Evolutionary conservation across 805 yeast species (phyloP).

Genomic region (Pichia membranifaciens): DNA sequence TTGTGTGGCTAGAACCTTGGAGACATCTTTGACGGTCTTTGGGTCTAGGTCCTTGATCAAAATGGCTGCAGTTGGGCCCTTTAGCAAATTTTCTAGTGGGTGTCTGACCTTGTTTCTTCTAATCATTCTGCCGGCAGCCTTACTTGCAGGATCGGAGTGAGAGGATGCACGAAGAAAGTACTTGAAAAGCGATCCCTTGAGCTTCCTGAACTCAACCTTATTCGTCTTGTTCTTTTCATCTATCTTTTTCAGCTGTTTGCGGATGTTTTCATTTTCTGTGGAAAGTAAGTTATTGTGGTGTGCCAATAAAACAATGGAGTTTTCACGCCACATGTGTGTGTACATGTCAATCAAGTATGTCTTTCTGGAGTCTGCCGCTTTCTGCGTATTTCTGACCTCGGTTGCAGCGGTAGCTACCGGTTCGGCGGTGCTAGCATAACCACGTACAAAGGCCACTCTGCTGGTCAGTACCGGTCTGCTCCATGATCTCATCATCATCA

Average conservation of each 20-base stretch:
- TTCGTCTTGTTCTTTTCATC: conserved; percentile 42
- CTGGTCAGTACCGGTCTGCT: not conserved
- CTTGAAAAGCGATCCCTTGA: conserved; percentile 64
- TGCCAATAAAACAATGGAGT: conserved; percentile 66
- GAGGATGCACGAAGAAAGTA: conserved; percentile 69
- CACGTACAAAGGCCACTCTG: not conserved
- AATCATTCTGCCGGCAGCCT: conserved; percentile 36
- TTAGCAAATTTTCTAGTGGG: conserved; percentile 63
- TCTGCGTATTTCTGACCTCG: conserved; percentile 35
- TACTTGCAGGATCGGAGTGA: conserved; percentile 68
- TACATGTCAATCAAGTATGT: conserved; percentile 81
- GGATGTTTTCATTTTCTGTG: conserved; percentile 56
- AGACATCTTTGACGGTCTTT: conserved; percentile 50
- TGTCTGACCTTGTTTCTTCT: conserved; percentile 44
- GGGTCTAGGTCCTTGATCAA: conserved; percentile 69
- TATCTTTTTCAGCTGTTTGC: conserved; percentile 54
- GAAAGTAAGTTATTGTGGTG: conserved; percentile 82
- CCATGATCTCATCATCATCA: conserved; percentile 8
- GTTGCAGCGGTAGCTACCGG: conserved; percentile 1
- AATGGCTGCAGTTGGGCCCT: conserved; percentile 84
- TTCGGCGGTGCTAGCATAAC: conserved; percentile 10
- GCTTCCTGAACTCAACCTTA: conserved; percentile 45
- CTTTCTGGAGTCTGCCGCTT: conserved; percentile 68
- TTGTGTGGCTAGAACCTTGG: conserved; percentile 54
- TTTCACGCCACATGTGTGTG: conserved; percentile 58